Percentiles rank a stretch among this genome's conserved stretches.
These are phyloP conservation scores for Dendrostoma leiphaemia DNA, from an alignment of 2,329 filamentous ascomycete genomes.

Conservation along the genomic window DNA sequence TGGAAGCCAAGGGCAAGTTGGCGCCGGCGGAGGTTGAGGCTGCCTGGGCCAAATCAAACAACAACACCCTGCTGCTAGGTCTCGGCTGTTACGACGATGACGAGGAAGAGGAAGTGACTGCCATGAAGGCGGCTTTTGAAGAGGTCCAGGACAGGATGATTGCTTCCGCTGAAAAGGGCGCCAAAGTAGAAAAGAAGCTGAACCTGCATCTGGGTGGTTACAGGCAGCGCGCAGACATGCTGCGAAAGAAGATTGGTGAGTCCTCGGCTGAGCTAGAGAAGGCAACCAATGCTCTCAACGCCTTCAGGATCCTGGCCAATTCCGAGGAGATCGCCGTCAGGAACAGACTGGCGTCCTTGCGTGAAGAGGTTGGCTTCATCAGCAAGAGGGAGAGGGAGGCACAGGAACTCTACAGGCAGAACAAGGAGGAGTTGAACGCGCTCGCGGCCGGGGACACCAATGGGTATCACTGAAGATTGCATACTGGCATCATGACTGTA, in stretches of 20 bases:
- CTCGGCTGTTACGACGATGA: slow-evolving; percentile 78
- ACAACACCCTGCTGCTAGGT: slow-evolving; percentile 66
- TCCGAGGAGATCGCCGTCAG: slow-evolving; percentile 76
- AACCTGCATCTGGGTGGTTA: slow-evolving; percentile 85
- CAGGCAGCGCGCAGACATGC: slow-evolving; percentile 76
- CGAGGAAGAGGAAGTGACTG: slow-evolving; percentile 64
- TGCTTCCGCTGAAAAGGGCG: slow-evolving; percentile 72
- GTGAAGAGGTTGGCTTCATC: slow-evolving; percentile 81
- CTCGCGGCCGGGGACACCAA: slow-evolving; percentile 42
- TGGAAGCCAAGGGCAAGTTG: slow-evolving; percentile 59
- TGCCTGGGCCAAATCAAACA: slow-evolving; percentile 52
- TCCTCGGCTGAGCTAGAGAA: slow-evolving; percentile 73
- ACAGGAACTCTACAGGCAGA: slow-evolving; percentile 77
- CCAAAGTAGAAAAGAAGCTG: slow-evolving; percentile 94
- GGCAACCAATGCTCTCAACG: slow-evolving; percentile 68
- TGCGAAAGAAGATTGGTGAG: slow-evolving; percentile 76
- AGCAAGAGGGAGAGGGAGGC: slow-evolving; percentile 83
- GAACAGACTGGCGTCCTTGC: slow-evolving; percentile 68
- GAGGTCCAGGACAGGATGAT: slow-evolving; percentile 72
- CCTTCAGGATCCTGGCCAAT: slow-evolving; percentile 72
- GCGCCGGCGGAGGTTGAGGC: slow-evolving; percentile 50
- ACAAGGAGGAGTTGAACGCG: slow-evolving; percentile 73
- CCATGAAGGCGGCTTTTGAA: slow-evolving; percentile 72
- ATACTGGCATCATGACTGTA: neutral
- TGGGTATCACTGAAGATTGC: slow-evolving; percentile 35